A percentile compares a stretch with the other conserved stretches of the same genome.
Evolutionary conservation across 176 grass and related monocot genomes (phyloP).

Genomic region (Oryza australiensis): DNA sequence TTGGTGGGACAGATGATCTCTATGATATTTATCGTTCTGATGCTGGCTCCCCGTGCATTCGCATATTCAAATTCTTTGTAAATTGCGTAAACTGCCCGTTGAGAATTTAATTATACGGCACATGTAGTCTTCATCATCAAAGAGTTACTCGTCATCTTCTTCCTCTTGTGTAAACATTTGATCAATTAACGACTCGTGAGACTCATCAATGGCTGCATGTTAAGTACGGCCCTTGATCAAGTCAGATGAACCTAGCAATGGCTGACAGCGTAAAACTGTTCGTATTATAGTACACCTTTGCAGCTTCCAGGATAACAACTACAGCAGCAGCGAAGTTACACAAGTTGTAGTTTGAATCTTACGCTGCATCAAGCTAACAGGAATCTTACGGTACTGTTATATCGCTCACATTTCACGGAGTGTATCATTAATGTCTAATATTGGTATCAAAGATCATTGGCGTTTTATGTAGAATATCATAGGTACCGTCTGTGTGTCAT

Average conservation of each 20-base stretch:
- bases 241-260: not conserved
- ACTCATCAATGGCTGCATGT: not conserved
- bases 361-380: too few relatives aligned
- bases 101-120: not conserved
- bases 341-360: too few relatives aligned
- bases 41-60: not conserved
- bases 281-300: too few relatives aligned
- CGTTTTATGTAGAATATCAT: too few relatives aligned
- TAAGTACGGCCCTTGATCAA: not conserved
- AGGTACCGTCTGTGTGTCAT: too few relatives aligned
- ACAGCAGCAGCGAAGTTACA: too few relatives aligned
- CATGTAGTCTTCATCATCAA: not conserved
- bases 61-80: conserved; percentile 36
- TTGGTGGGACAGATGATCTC: not conserved
- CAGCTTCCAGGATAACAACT: too few relatives aligned
- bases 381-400: too few relatives aligned
- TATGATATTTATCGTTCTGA: not conserved
- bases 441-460: too few relatives aligned
- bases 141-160: not conserved
- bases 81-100: conserved; percentile 38
- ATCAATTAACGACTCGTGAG: not conserved
- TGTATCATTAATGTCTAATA: too few relatives aligned
- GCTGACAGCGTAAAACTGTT: too few relatives aligned
- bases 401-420: too few relatives aligned
- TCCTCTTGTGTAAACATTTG: not conserved